Conservation (phyloP, 106 monocot species). For the Phalaenopsis aphrodite region DNA sequence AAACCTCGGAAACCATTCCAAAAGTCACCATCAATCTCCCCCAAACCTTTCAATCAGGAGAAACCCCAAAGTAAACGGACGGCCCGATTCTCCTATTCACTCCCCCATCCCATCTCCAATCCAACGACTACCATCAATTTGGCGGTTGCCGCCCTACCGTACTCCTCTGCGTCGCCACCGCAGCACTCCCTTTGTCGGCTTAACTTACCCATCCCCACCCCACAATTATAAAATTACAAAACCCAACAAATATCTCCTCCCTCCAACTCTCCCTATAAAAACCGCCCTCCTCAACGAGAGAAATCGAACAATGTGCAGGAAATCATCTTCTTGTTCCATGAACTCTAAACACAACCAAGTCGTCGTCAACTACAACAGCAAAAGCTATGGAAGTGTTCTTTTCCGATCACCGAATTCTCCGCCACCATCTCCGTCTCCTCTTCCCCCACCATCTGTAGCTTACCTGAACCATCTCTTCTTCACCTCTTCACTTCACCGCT, state of each 20-base stretch:
- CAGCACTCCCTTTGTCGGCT: not conserved
- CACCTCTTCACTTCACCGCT: no score
- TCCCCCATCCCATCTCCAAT: not conserved
- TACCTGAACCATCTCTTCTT: not conserved
- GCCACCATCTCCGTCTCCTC: not conserved
- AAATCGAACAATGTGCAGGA: no score
- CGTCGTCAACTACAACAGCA: conserved; percentile 1
- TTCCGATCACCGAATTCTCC: conserved; percentile 2
- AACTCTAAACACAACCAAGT: not conserved
- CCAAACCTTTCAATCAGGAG: not conserved
- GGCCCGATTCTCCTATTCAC: not conserved
- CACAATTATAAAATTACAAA: not conserved
- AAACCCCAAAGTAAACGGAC: not conserved
- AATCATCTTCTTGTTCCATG: no score
- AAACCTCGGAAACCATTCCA: no score
- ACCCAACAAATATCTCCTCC: not conserved
- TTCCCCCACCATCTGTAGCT: not conserved
- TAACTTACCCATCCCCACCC: not conserved
- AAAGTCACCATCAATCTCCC: not conserved
- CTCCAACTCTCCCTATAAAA: not conserved
- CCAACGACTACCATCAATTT: not conserved
- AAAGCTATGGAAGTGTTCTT: not conserved
- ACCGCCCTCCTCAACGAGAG: not conserved
- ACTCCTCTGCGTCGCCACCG: not conserved
- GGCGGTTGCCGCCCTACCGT: conserved; percentile 2